Base-by-base conservation (phyloP, 2,329 filamentous ascomycete genomes). In the Alternaria longipes region DNA sequence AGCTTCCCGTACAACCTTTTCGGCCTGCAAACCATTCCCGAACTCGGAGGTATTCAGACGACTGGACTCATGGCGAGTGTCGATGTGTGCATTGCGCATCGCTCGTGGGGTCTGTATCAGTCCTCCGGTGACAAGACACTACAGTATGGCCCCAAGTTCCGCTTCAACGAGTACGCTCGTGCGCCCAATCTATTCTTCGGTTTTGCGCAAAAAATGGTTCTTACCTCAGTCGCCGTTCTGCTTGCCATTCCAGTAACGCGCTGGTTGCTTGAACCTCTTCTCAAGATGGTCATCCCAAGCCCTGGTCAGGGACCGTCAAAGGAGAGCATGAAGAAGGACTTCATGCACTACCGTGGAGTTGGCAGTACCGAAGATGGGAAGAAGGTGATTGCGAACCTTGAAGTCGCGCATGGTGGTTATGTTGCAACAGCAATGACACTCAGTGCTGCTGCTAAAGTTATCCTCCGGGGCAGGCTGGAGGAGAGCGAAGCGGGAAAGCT, bases 371-470 rank as follows among this genome's bases (percentile, higher is more conserved):
- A 84, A 70, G 77, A 74, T 57, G 78, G 77, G 22, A 76, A 79
- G 78, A 82, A 84, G 68, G 89, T 86, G 0, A 84, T 83, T 51
- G 85, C 83, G 54, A 84, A 83, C 54, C 84, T 87, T 41, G 81
- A 83, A 67, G 88, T 83, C 65, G 77, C 83, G 4, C 90, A 90
- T 3, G 85, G 86, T 68, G 82, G 88, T 73, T 94, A 94, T 75
- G 79, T 81, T n/a, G 78, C 92, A 53, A 93, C 90, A 4, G 91
- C 85, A 0, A 72, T 89, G 18, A 82, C 90, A 28, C 72, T 91
- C 14, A 84, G 85, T 2, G 84, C 92, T 69, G 90, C 85, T 12
- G 91, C 90, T 4, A 79, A 86, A 40, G 87, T 88, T 0, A 81
- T 94, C 32, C 79, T 93, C 16, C 83, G 90, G 59, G 89, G 90